These are phyloP conservation scores for Polychaeton citri DNA, from an alignment of 2,329 filamentous ascomycete species.

Conservation along the genomic window DNA sequence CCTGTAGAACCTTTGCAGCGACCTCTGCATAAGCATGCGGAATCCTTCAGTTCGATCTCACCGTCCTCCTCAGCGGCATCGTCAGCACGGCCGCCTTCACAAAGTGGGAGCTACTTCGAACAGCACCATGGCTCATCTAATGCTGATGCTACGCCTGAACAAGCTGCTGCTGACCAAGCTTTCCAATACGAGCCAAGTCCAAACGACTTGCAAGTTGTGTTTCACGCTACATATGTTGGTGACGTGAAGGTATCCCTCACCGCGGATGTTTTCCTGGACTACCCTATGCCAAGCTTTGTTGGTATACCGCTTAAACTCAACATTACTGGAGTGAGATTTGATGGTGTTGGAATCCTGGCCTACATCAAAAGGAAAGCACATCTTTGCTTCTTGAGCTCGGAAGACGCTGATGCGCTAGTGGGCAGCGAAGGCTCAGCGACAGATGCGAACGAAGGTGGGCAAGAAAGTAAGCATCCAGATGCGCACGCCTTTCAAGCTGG, in stretches of 20 bases:
- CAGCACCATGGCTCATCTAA: conserved; percentile 7
- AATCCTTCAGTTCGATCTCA: conserved; percentile 33
- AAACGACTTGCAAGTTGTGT: conserved; percentile 86
- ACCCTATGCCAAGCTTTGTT: conserved; percentile 96
- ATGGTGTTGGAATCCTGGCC: conserved; percentile 83
- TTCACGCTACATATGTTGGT: conserved; percentile 78
- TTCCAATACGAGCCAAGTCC: conserved; percentile 58
- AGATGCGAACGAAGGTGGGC: conserved; percentile 12
- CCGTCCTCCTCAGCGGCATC: conserved; percentile 33
- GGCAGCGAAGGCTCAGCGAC: conserved; percentile 24
- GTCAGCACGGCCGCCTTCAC: conserved; percentile 23
- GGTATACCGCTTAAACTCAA: conserved; percentile 88
- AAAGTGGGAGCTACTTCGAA: conserved; percentile 11
- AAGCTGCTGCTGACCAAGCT: conserved; percentile 22
- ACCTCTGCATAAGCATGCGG: conserved; percentile 11
- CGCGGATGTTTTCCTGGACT: conserved; percentile 89
- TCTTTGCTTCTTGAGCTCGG: conserved; percentile 86
- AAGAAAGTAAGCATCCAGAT: conserved; percentile 1
- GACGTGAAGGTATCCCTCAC: conserved; percentile 80
- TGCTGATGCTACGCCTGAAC: conserved; percentile 8
- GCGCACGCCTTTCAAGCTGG: conserved; percentile 36
- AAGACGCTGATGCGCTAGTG: conserved; percentile 66
- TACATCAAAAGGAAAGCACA: conserved; percentile 81
- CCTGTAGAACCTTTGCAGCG: conserved; percentile 14
- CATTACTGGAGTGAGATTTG: conserved; percentile 88